A percentile compares a stretch with the other conserved stretches of the same genome.
Conservation (phyloP, 306 rosid species). For the Ormosia emarginata region DNA sequence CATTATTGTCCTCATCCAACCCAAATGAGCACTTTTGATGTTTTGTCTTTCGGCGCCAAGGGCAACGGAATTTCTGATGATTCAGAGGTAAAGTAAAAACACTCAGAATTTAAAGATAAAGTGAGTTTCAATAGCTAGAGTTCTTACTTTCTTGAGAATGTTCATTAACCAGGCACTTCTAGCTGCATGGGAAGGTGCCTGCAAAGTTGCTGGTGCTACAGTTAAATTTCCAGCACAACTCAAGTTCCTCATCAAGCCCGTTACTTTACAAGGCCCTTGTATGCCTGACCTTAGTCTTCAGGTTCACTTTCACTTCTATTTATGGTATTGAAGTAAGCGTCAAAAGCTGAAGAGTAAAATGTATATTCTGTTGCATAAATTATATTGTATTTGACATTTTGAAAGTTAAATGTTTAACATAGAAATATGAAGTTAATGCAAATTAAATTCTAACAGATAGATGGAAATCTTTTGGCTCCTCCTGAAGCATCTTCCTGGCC, state of each 20-base stretch:
- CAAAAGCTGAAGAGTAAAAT: not conserved
- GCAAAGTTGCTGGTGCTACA: constrained; percentile 61
- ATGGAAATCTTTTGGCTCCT: constrained; percentile 81
- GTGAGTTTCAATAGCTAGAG: not conserved
- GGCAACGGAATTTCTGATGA: constrained; percentile 81
- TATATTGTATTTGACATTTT: not conserved
- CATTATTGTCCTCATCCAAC: constrained; percentile 23
- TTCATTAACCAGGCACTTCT: constrained; percentile 55
- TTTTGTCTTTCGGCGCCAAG: constrained; percentile 78
- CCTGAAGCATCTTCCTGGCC: constrained; percentile 70
- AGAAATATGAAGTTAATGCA: constrained; percentile 1
- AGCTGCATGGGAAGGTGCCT: constrained; percentile 86
- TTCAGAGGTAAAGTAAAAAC: constrained; percentile 52
- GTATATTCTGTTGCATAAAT: not conserved
- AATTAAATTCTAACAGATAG: constrained; percentile 54
- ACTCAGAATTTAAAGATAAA: not conserved
- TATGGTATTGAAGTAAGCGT: not conserved
- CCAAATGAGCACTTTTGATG: constrained; percentile 37
- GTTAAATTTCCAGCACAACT: constrained; percentile 57
- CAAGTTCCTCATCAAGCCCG: constrained; percentile 62
- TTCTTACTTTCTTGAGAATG: not conserved
- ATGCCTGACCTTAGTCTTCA: constrained; percentile 77
- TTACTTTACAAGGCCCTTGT: constrained; percentile 86
- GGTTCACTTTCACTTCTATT: constrained; percentile 40
- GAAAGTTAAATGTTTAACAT: not conserved